Base-by-base conservation (phyloP, 2,329 filamentous ascomycete genomes). In the Verticillium alfalfae region DNA sequence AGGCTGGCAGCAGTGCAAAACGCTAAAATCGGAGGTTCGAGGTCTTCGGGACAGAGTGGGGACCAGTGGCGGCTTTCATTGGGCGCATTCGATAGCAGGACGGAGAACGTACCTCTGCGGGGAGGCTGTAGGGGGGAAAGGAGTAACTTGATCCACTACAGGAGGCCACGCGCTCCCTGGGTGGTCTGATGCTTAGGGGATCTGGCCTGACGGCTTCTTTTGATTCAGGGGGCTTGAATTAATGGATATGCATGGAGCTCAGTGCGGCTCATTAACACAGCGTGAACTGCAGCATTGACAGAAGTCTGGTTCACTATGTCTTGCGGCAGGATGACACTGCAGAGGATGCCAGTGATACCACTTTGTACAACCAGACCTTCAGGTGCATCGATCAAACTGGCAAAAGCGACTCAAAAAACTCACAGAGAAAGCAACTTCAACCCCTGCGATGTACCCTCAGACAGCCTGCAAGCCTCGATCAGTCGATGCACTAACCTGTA, bases 11-110 rank as follows among this genome's bases (percentile, higher is more conserved):
- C 36, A 52, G 18, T 22, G 9, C 45, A 52, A 49, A 34, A 34
- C 34, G 57, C 34, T 34, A 41, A 58, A 58, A 58, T 45, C 49
- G 57, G 38, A 58, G 57, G 57, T 58, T 58, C 57, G 57, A 58
- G 57, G 57, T 49, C 49, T 58, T 58, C 38, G 57, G 57, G 38
- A 22, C 45, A 22, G n/a, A 9, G 18, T 13, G 45, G 45, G 22
- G 57, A 34, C 41, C 34, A 16, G 39, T 31, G 57, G 15, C 13
- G 39, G 16, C 22, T 38, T 18, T 26, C 26, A 45, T 15, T 58
- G 57, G 57, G 34, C 34, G 57, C 5, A 16, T n/a, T 22, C 1
- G 22, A 10, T n/a, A 38, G 57, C 18, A 31, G 22, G 39, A 45
- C 26, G 26, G 26, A 31, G 26, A 31, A 31, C 26, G 39, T 31